Base-by-base conservation (phyloP, 805 yeast genomes). In the Teunomyces cretensis region DNA sequence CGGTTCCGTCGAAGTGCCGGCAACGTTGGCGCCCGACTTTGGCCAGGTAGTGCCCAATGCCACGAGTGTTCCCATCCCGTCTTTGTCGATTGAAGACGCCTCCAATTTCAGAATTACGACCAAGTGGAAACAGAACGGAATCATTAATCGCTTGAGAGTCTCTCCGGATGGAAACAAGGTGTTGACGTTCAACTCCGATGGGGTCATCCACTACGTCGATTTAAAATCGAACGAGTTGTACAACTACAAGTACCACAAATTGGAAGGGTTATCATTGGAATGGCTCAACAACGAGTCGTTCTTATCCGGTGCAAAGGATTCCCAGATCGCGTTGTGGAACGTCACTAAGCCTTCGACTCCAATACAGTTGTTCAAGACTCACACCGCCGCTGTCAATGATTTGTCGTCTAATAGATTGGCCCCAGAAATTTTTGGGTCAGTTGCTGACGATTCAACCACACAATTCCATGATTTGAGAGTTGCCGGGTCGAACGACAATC, bases 321-420 rank as follows among this genome's bases (percentile, higher is more conserved):
- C 76, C 12, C 77, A 78, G 22, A 79, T 88, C 35, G 88, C 88
- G 0, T 57, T 84, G 32, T 88, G 96, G 96, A 86, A 85, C 51
- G 55, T 79, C 8, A 52, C 62, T 22, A 61, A 67, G 39, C 66
- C 70, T 0, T 52, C 63, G 4, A 61, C 73, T 4, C 89, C 89
- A 12, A 47, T 62, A n/a, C 72, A 68, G 46, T 64, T 68, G 4
- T 78, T 76, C 55, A 68, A 70, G 39, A 60, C 77, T 6, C 89
- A 84, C 58, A 52, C 67, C 4, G 79, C 83, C 1, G 76, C 76
- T 4, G 81, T 86, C 28, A 87, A 85, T 61, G 94, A 83, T 52
- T 67, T 88, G 19, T 70, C 86, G 1, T 81, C 85, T 81, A 80
- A 78, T 52, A 37, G 26, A 31, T 17, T 27, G 11, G 58, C 61